phyloP scores from a whole-genome alignment of 139 green algal species.

The Choricystis sp. region DNA sequence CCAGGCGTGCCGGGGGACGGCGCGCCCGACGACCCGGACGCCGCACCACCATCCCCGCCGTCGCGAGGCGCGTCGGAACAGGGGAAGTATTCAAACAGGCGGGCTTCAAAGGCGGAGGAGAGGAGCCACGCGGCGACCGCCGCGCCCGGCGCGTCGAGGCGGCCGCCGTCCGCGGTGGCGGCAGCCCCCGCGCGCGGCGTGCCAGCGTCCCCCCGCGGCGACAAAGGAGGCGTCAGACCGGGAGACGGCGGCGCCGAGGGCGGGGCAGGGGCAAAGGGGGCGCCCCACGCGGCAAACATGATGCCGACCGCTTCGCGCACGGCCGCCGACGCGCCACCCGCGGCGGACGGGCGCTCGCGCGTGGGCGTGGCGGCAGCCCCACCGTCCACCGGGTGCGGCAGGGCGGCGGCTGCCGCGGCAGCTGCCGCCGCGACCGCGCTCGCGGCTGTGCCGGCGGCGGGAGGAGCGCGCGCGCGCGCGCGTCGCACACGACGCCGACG shows the following conservation, averaged over 20 bases:
- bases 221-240: background rate
- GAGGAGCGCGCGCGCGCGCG: background rate
- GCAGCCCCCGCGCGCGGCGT: too few relatives aligned
- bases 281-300: conserved; percentile 47
- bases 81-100: conserved; percentile 53
- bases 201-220: background rate
- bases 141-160: conserved; percentile 34
- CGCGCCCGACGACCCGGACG: background rate
- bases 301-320: conserved; percentile 66
- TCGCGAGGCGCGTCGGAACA: conserved; percentile 11
- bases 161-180: conserved; percentile 24
- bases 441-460: too few relatives aligned
- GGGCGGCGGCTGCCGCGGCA: too few relatives aligned
- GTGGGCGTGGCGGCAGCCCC: background rate
- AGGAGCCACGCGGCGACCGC: conserved; percentile 43
- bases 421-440: too few relatives aligned
- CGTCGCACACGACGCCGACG: conserved; percentile 25
- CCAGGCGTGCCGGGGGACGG: background rate
- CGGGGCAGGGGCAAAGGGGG: conserved; percentile 31
- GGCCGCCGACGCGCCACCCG: conserved; percentile 39
- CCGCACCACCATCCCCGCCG: background rate
- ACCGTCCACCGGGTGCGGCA: too few relatives aligned
- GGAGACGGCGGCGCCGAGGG: background rate
- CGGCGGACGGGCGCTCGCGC: background rate
- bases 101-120: conserved; percentile 25